These are phyloP conservation scores for Torulaspora pretoriensis DNA, from an alignment of 1,139 yeast species.

Conservation along the genomic window DNA sequence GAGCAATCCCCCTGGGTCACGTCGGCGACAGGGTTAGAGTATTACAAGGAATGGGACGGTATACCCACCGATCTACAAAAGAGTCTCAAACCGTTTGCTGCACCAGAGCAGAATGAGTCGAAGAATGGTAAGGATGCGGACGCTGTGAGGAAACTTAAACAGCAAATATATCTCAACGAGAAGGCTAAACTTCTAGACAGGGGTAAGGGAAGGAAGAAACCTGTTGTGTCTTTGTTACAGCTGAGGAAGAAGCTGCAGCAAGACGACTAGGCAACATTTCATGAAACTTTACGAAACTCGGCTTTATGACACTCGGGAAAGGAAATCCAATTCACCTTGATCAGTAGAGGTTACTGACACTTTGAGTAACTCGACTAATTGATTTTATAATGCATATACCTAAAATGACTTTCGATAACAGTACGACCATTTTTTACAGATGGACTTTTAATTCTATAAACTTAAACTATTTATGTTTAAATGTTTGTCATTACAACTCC, in stretches of 20 bases:
- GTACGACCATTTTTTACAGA: too few species aligned
- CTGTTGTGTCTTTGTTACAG: constrained; percentile 19
- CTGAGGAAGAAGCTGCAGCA: constrained; percentile 17
- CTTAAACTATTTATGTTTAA: constrained; percentile 11
- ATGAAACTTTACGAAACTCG: not conserved
- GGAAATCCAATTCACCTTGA: not conserved
- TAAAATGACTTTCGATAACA: not conserved
- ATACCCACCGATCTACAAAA: constrained; percentile 31
- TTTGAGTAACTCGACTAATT: not conserved
- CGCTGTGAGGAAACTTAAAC: constrained; percentile 13
- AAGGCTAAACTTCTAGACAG: constrained; percentile 20
- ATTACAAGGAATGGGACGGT: constrained; percentile 35
- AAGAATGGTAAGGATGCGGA: constrained; percentile 9
- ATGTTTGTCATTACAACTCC: constrained; percentile 73
- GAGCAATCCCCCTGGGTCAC: constrained; percentile 31
- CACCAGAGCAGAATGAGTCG: constrained; percentile 11
- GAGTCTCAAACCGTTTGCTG: constrained; percentile 28
- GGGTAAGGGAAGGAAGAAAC: constrained; percentile 19
- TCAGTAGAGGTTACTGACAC: not conserved
- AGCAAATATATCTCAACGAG: constrained; percentile 17
- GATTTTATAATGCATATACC: not conserved
- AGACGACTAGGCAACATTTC: constrained; percentile 4
- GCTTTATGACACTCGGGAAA: not conserved
- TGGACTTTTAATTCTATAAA: constrained; percentile 6
- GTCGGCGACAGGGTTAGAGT: constrained; percentile 35